Evolutionary conservation across 2,329 filamentous ascomycete species (phyloP), one percentile per base, ranked within the genome.

Genomic region (Byssochlamys sp.): DNA sequence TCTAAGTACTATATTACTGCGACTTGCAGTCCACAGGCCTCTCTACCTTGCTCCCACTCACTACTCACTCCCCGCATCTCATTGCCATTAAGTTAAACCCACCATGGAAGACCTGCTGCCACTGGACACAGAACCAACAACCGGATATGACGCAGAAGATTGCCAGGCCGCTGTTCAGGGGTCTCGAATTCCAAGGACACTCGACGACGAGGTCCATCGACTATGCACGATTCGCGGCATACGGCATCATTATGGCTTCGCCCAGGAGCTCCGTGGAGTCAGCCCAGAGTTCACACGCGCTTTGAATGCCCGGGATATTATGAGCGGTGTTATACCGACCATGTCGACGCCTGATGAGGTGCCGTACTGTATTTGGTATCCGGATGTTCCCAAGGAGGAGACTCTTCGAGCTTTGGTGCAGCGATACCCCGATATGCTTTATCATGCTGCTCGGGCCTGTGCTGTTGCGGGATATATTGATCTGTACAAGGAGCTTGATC

Each of bases 381-480:
- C 59, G 2, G 51, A 61, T 2, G 31, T 48, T 25, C 50, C 60
- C 3, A 19, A 11, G 12, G n/a, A 62, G 39, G 59, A 57, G 1
- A 57, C 56, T 4, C 53, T 56, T 12, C 57, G 60, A 3, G 28
- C 27, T 24, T 45, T 62, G 48, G 57, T 55, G 4, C 26, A 60
- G 28, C 55, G 31, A 26, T 63, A 60, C 39, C 61, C 60, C 55
- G 39, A 53, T 9, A 68, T 75, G 70, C 50, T 59, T 3, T 77
- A 77, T 57, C 67, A 75, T 11, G 68, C 75, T 14, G 73, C 68
- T 4, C 67, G 74, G 2, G 71, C 74, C 0, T 77, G 75, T 59
- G 75, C 75, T 5, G 72, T 68, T 0, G 76, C 68, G 1, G 72
- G 73, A 1, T 75, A 75, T 50, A 56, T 54, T 4, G 59, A 64